A percentile compares a stretch with the other conserved stretches of the same genome.
phyloP scores from a whole-genome alignment of 129 eudicot genomes.

The Centrapalus pauciflorus region DNA sequence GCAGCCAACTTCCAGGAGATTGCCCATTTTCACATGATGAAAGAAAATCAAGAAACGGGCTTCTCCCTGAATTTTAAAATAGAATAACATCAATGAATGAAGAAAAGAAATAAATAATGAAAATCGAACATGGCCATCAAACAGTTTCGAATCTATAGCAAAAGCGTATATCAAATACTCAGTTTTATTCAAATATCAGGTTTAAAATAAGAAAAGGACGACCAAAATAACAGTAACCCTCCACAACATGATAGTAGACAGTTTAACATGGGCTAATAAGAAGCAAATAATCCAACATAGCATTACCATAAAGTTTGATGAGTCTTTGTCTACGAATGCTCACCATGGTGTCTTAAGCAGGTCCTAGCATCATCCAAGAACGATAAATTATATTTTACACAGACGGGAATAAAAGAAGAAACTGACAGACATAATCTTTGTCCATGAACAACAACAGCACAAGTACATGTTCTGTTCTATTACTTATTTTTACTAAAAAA shows the following conservation, averaged over 20 bases:
- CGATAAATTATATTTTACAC: neutral
- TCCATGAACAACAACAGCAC: neutral
- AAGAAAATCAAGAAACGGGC: constrained; percentile 44
- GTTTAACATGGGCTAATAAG: constrained; percentile 4
- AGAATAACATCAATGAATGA: constrained; percentile 3
- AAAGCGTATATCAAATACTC: neutral
- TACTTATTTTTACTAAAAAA: neutral
- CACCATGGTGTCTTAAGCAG: constrained; percentile 58
- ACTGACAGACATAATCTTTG: neutral
- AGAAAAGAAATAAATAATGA: neutral
- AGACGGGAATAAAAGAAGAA: neutral
- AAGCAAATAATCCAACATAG: neutral
- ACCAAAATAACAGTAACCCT: neutral
- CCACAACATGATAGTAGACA: neutral
- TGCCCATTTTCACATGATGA: constrained; percentile 40
- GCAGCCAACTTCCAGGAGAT: constrained; percentile 33
- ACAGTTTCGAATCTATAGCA: neutral
- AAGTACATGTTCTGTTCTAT: neutral
- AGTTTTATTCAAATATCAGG: neutral
- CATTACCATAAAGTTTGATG: constrained; percentile 69
- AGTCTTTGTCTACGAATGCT: constrained; percentile 97
- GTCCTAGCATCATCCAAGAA: constrained; percentile 24
- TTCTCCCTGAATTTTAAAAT: constrained; percentile 41
- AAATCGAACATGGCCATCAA: neutral
- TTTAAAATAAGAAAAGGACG: neutral